These are phyloP conservation scores for Haplosporangium gracile DNA, from an alignment of 192 early-diverging fungal genomes.

Conservation along the genomic window DNA sequence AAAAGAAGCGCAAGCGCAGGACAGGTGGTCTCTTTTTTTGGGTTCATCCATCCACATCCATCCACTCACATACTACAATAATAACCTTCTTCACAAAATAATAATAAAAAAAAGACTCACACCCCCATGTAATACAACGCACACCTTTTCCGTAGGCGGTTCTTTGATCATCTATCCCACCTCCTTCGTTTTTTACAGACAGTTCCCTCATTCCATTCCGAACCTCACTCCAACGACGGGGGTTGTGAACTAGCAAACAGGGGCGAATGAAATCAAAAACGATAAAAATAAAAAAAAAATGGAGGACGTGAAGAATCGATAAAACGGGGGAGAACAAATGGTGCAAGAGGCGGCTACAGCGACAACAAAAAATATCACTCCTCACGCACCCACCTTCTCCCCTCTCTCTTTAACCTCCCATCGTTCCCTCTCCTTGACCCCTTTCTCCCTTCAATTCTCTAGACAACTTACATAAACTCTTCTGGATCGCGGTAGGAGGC, in stretches of 20 bases:
- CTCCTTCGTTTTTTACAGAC: background rate
- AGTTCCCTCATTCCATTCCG: background rate
- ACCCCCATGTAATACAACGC: slow-evolving; percentile 1
- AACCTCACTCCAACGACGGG: background rate
- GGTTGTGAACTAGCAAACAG: background rate
- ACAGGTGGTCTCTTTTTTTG: background rate
- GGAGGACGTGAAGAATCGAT: background rate
- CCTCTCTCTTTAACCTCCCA: too few species aligned
- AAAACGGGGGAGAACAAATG: background rate
- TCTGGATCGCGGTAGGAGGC: slow-evolving; percentile 38
- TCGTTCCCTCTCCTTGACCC: background rate
- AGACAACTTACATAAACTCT: slow-evolving; percentile 52
- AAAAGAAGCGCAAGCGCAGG: background rate
- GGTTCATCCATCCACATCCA: background rate
- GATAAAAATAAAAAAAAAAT: background rate
- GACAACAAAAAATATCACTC: background rate
- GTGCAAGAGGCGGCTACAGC: background rate
- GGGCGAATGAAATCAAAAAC: background rate
- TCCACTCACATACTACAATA: too few species aligned
- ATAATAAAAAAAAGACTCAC: background rate
- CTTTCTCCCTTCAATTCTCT: background rate
- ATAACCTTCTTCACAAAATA: background rate
- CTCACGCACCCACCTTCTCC: background rate
- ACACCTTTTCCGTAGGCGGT: background rate
- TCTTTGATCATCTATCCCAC: background rate